Conservation (phyloP, 1,284 basidiomycete genomes). For the Testicularia cyperi region DNA sequence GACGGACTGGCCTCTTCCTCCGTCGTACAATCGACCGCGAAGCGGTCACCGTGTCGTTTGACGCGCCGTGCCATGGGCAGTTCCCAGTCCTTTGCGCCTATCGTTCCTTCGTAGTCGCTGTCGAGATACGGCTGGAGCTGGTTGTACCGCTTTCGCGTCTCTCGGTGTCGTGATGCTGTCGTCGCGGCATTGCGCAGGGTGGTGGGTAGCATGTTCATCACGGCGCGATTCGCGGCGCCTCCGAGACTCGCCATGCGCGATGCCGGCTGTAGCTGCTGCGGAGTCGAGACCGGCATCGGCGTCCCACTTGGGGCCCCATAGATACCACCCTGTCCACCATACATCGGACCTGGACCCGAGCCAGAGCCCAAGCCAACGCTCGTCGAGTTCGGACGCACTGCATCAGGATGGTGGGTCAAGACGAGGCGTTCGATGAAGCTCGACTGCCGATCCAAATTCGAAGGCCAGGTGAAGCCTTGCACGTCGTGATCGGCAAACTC, state of each 20-base stretch:
- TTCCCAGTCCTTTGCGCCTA: conserved; percentile 42
- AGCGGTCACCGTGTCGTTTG: conserved; percentile 22
- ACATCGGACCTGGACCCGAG: too few species aligned
- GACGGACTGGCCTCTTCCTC: conserved; percentile 24
- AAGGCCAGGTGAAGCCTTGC: conserved; percentile 19
- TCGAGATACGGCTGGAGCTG: conserved; percentile 33
- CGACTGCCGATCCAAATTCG: conserved; percentile 18
- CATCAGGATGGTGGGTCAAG: conserved; percentile 13
- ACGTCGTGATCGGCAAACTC: conserved; percentile 23
- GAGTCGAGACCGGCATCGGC: too few species aligned
- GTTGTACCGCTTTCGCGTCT: conserved; percentile 17
- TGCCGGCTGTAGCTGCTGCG: conserved; percentile 7
- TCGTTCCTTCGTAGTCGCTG: conserved; percentile 49
- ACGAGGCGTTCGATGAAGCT: conserved; percentile 37
- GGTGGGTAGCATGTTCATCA: conserved; percentile 33
- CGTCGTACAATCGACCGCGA: conserved; percentile 31
- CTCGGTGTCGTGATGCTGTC: conserved; percentile 22
- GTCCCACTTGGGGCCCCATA: too few species aligned
- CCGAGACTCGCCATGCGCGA: conserved; percentile 33
- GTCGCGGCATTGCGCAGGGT: conserved; percentile 29
- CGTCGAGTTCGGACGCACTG: conserved; percentile 10
- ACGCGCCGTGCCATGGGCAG: conserved; percentile 40
- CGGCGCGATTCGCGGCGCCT: conserved; percentile 20
- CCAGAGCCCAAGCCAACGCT: too few species aligned
- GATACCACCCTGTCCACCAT: too few species aligned